Conservation (phyloP, 2,329 filamentous ascomycete genomes). For the Colletotrichum karsti region DNA sequence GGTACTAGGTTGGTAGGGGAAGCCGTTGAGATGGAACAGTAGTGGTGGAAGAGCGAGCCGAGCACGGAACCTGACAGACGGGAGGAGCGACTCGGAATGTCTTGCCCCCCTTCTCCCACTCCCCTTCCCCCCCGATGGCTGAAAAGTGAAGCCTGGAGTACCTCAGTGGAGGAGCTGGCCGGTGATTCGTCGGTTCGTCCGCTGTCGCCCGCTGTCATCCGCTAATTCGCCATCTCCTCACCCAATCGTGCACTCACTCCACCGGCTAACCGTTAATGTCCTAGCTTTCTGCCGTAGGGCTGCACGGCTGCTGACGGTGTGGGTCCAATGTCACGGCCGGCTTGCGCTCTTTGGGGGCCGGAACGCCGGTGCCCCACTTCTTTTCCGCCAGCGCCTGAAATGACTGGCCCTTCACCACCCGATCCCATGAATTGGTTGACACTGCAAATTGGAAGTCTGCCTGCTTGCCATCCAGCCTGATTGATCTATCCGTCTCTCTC, state of each 20-base stretch:
- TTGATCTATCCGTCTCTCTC: too few species aligned
- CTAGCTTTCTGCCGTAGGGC: conserved; percentile 15
- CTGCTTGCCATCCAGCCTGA: background rate
- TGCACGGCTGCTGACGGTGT: conserved; percentile 21
- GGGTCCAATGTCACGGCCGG: background rate
- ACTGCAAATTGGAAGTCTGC: background rate
- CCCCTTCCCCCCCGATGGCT: background rate
- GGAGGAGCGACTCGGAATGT: too few species aligned
- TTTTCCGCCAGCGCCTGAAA: background rate
- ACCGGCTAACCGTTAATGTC: background rate
- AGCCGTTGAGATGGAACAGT: too few species aligned
- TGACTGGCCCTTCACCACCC: background rate
- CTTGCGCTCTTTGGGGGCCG: conserved; percentile 5
- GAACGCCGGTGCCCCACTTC: background rate
- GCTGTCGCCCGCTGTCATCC: background rate
- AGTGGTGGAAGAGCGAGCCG: too few species aligned
- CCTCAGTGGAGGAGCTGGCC: background rate
- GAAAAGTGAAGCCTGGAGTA: background rate
- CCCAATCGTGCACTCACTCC: background rate
- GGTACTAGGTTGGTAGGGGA: too few species aligned
- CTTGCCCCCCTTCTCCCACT: too few species aligned
- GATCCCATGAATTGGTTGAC: background rate
- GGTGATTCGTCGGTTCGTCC: conserved; percentile 13
- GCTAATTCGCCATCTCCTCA: background rate
- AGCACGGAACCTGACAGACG: too few species aligned